phyloP scores from a whole-genome alignment of 2,329 filamentous ascomycete genomes.

The Colletotrichum incanum region DNA sequence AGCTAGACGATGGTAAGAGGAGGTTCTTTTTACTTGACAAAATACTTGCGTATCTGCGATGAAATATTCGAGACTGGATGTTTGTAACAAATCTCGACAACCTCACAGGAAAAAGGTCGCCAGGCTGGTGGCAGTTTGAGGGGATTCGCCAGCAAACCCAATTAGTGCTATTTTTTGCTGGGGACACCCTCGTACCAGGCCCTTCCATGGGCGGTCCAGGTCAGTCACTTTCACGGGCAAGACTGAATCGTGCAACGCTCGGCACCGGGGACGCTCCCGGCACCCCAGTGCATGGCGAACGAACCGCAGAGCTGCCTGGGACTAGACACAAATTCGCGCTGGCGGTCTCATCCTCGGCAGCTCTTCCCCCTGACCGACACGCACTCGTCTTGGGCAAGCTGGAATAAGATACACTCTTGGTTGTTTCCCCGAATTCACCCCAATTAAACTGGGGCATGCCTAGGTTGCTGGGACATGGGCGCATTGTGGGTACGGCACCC shows the following conservation, averaged over 20 bases:
- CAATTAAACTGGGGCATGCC: conserved; percentile 9
- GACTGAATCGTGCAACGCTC: conserved; percentile 34
- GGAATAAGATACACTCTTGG: conserved; percentile 31
- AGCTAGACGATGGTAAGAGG: not conserved
- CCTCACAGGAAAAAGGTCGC: not conserved
- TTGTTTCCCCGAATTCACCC: conserved; percentile 36
- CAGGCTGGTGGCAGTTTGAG: not conserved
- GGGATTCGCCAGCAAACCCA: not conserved
- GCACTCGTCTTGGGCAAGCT: not conserved
- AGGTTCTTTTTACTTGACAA: not conserved
- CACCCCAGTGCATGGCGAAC: conserved; percentile 7
- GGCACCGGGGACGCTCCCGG: not conserved
- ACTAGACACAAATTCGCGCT: conserved; percentile 9
- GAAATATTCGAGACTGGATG: not conserved
- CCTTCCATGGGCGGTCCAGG: not conserved
- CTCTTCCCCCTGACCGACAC: conserved; percentile 19
- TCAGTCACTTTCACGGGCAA: not conserved
- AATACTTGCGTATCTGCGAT: not conserved
- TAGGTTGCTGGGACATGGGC: conserved; percentile 10
- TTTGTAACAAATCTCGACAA: not conserved
- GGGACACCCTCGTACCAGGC: not conserved
- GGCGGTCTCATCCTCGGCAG: conserved; percentile 10
- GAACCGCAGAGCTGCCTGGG: conserved; percentile 3
- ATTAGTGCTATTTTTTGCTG: not conserved
- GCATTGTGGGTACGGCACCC: not conserved